Evolutionary conservation across 148 eudicot genomes (phyloP), one percentile per base, ranked within the genome.

Genomic region (Amaranthus cruentus): DNA sequence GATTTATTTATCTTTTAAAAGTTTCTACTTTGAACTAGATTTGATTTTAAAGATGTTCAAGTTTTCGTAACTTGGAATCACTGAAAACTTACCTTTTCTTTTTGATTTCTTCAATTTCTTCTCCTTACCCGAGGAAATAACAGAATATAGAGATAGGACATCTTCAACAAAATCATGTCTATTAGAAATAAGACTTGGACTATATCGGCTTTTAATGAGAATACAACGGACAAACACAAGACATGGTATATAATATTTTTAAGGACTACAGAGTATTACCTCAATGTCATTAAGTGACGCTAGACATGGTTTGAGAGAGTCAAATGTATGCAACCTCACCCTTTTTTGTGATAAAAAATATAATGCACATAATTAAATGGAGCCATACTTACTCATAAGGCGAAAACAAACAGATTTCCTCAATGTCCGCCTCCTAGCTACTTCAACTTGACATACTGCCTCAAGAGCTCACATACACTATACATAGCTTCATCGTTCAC

Each of bases 401-500:
- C 88, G 85, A 77, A 78, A 75, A 83, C 90, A 91, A 48, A 86
- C 65, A 75, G 60, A 95, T 73, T 88, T 95, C 98, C 82, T 95
- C 98, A 75, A 95, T 82, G 81, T 95, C 98, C 43, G 79, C 77
- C 70, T 86, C 84, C 74, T 91, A 61, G 18, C 18, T 18, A 18
- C 84, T 83, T 85, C 10, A 86, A 71, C 80, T 82, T 80, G 62
- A 91, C 79, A 80, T 94, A 94, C 81, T 94, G 96, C 86, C 80
- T 85, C 68, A 94, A 61, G 77, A 94, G 85, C 80, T 94, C 91
- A 73, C 85, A 85, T 11, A 94, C 75, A 84, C 87, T 83, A 83
- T 72, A 69, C 57, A 81, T 79, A 79, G 82, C 85, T 85, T 87
- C 88, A 82, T 80, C 80, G 68, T 59, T 66, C 62, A 75, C 84